Conservation (phyloP, 2,329 filamentous ascomycete genomes). For the Curvularia sp. region DNA sequence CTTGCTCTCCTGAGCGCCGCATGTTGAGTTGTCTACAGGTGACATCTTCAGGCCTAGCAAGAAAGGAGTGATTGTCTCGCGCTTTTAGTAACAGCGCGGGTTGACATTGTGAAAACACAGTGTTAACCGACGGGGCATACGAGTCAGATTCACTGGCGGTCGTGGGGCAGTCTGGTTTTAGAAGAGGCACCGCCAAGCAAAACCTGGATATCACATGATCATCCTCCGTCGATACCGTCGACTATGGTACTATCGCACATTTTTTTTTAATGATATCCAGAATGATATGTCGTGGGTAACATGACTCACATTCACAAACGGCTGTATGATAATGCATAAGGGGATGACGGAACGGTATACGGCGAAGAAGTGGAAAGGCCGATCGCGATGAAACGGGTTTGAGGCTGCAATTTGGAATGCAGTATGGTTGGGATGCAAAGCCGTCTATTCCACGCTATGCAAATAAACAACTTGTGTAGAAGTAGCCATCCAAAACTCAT, state of each 20-base stretch:
- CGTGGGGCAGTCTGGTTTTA: background rate
- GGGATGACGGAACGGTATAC: background rate
- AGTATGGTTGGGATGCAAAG: background rate
- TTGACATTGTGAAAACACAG: background rate
- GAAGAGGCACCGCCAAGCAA: background rate
- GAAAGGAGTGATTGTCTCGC: background rate
- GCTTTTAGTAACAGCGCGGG: background rate
- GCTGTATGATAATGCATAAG: background rate
- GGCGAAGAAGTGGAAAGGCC: background rate
- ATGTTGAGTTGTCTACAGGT: background rate
- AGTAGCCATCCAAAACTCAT: conserved; percentile 10
- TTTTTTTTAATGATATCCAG: background rate
- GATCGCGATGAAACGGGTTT: background rate
- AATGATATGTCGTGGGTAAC: background rate
- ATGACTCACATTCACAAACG: background rate
- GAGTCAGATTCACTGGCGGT: background rate
- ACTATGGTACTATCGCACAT: background rate
- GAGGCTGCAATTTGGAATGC: background rate
- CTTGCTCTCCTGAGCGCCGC: background rate
- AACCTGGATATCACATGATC: background rate
- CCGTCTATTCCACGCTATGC: conserved; percentile 18
- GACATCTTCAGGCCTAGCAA: background rate
- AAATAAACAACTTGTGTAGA: background rate
- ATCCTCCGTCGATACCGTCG: background rate
- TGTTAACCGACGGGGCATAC: background rate